Percentiles rank a stretch among this genome's conserved stretches.
Conservation (phyloP, 441 rosid species). For the Sinapis alba region DNA sequence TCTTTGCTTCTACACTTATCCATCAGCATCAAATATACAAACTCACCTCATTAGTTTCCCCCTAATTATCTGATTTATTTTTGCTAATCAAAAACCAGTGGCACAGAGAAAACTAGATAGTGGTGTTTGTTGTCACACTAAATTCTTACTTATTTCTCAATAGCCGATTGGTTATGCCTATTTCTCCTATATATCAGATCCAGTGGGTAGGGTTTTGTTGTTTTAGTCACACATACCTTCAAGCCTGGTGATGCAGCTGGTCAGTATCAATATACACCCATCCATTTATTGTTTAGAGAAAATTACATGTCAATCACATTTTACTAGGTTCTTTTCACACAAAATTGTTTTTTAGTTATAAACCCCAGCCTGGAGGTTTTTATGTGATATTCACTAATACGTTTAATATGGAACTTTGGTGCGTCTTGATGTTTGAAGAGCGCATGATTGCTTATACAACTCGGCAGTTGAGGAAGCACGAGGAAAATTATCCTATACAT, state of each 20-base stretch:
- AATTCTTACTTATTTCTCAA: neutral
- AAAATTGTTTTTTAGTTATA: no score
- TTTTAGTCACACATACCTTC: neutral
- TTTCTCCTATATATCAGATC: no score
- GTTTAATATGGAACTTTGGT: no score
- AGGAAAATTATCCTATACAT: no score
- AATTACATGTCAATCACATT: neutral
- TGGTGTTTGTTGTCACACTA: neutral
- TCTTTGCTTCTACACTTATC: neutral
- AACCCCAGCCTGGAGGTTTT: no score
- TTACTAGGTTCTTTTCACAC: no score
- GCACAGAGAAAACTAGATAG: neutral
- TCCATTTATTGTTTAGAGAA: neutral
- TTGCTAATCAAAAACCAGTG: neutral
- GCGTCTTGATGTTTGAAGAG: no score
- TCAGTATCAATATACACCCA: neutral
- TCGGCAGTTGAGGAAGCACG: no score
- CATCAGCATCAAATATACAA: neutral
- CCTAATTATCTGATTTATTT: neutral
- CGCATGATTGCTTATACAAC: no score
- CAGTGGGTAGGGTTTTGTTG: no score
- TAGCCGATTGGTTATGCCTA: no score
- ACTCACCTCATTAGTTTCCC: neutral
- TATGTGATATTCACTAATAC: no score
- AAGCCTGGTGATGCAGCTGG: neutral